Percentiles rank a stretch among this genome's conserved stretches.
Evolutionary conservation across 768 basidiomycete species (phyloP).

Genomic region (Calocybe gangraenosa): DNA sequence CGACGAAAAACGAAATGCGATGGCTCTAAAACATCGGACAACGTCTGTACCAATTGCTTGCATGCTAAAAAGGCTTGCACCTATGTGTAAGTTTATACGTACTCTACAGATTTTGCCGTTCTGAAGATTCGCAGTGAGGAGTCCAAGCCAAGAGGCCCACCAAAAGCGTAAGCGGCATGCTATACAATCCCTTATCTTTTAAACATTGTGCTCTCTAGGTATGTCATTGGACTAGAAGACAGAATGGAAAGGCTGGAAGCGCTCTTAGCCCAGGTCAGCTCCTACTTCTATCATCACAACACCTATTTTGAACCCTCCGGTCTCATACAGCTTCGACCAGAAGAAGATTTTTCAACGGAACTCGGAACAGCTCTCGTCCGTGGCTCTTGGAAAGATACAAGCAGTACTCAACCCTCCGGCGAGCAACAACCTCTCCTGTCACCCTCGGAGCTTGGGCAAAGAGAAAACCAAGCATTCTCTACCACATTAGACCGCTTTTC

Average conservation of each 20-base stretch:
- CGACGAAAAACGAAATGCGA: constrained; percentile 60
- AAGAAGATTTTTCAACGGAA: constrained; percentile 55
- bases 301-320: background rate
- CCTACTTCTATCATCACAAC: background rate
- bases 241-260: constrained; percentile 52
- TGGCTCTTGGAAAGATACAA: constrained; percentile 55
- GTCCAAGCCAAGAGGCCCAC: constrained; percentile 62
- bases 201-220: constrained; percentile 28
- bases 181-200: background rate
- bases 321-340: constrained; percentile 52
- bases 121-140: constrained; percentile 39
- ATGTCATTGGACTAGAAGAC: constrained; percentile 57
- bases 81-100: constrained; percentile 38
- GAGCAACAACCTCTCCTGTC: background rate
- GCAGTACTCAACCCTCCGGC: background rate
- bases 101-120: background rate
- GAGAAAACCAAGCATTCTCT: background rate
- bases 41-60: constrained; percentile 55
- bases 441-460: background rate
- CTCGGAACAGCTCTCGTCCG: constrained; percentile 60
- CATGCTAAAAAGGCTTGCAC: constrained; percentile 50
- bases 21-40: constrained; percentile 46
- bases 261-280: constrained; percentile 46
- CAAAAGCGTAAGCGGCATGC: constrained; percentile 52
- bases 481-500: constrained; percentile 14